Percentiles rank a stretch among this genome's conserved stretches.
Conservation (phyloP, 1,284 basidiomycete species). For the Salmacisia buchloeana region DNA sequence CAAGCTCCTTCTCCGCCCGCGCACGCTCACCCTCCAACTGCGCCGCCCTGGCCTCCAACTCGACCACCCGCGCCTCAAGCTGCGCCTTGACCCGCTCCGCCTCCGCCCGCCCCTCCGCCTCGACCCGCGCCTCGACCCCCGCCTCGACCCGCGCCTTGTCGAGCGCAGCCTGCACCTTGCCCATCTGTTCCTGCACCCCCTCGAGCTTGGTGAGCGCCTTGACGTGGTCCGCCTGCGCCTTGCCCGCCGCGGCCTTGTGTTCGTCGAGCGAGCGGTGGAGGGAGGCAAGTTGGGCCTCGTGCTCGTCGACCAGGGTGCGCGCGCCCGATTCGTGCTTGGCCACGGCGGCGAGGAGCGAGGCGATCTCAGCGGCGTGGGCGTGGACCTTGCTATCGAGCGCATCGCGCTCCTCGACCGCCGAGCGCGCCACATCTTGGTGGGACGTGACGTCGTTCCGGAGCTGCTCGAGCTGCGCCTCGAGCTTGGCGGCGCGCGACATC, state of each 20-base stretch:
- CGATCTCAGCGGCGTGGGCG: not conserved
- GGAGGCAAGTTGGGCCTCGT: not conserved
- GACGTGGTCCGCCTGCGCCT: not conserved
- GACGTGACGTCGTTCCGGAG: not conserved
- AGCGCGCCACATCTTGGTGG: not conserved
- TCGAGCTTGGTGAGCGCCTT: not conserved
- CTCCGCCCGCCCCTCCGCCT: no score
- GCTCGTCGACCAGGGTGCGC: not conserved
- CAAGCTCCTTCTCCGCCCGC: no score
- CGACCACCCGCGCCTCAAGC: not conserved
- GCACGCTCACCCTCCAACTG: not conserved
- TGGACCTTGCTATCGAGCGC: not conserved
- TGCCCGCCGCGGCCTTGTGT: not conserved
- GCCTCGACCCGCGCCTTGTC: not conserved
- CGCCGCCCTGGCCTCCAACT: not conserved
- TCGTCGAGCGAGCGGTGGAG: not conserved
- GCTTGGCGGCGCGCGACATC: not conserved
- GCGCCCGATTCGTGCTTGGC: not conserved
- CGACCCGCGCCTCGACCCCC: not conserved
- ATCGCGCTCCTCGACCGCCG: not conserved
- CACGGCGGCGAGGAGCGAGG: not conserved
- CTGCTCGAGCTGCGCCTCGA: not conserved
- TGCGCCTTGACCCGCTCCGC: not conserved
- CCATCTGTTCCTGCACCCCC: not conserved
- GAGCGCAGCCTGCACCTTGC: not conserved